phyloP scores from a whole-genome alignment of 306 rosid genomes.

The Carpinus viminea region DNA sequence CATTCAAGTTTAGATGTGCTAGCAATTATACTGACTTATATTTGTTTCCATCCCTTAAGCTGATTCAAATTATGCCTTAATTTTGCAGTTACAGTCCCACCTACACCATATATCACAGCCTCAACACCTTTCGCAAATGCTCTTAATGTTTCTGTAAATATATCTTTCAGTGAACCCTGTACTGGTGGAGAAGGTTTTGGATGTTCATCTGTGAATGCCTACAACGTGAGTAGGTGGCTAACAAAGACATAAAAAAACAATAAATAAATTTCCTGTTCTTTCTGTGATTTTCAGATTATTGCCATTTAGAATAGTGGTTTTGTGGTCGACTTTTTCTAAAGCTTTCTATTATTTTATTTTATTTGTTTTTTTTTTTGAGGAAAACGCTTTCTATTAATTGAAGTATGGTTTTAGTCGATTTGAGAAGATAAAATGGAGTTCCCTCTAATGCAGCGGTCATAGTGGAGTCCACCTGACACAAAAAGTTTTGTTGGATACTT shows the following conservation, averaged over 20 bases:
- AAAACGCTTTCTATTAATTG: neutral
- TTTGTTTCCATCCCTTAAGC: neutral
- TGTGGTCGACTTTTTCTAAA: neutral
- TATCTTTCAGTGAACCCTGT: conserved; percentile 82
- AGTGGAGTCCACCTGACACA: neutral
- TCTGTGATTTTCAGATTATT: neutral
- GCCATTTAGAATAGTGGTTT: neutral
- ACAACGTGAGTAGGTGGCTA: conserved; percentile 81
- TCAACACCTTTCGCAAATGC: conserved; percentile 63
- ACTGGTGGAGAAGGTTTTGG: conserved; percentile 61
- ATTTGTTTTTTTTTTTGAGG: too few relatives aligned
- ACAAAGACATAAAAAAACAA: conserved; percentile 5
- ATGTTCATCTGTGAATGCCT: conserved; percentile 69
- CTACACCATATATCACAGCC: conserved; percentile 70
- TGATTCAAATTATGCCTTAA: neutral
- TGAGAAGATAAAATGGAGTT: neutral
- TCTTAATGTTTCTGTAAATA: conserved; percentile 66
- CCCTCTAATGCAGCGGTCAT: neutral
- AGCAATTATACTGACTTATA: neutral
- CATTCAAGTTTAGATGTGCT: conserved; percentile 2
- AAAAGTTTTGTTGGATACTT: neutral
- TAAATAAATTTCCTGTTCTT: neutral
- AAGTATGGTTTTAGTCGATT: neutral
- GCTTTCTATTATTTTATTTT: conserved; percentile 1
- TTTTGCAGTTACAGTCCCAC: conserved; percentile 79